Base-by-base conservation (phyloP, 2,329 filamentous ascomycete genomes). In the Akanthomyces lecanii region DNA sequence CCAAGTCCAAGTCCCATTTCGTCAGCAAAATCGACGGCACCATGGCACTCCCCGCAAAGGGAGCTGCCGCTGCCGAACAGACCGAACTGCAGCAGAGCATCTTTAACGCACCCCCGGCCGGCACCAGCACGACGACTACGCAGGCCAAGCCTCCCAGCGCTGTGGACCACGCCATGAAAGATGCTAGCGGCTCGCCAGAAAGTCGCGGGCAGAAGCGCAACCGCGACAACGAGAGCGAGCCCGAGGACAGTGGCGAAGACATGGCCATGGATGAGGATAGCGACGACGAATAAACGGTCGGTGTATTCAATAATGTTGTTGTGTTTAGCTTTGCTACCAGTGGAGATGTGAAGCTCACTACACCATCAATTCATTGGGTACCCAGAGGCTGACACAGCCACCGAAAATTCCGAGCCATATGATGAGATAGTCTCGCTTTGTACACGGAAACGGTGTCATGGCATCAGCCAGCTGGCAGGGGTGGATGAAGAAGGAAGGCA, bases 11-110 rank as follows among this genome's bases (percentile, higher is more conserved):
- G 73, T 97, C 93, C 4, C 84, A 97, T 74, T 89, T 90, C 28
- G 86, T 99, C 66, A 87, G 92, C 40, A 97, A 96, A 76, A 86
- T 99, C 60, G 93, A 97, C 68, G 95, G 95, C 66, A 94, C 91
- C 16, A 97, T 92, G 78, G 88, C 88, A 71, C 83, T 90, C 68
- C 87, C 91, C 16, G 78, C 80, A 62, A 78, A 77, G 33, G 76
- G 76, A 47, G 77, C 81, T 23, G 81, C 78, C 33, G 81, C 83
- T 62, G 83, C 86, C 60, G 84, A 86, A 70, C 85, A 89, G 68
- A 92, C 89, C 4, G 88, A 90, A 68, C 80, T 91, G 52, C 89
- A 92, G 73, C 89, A 90, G 72, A 90, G 88, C 72, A 91, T 95
- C 69, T 93, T 94, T 80, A 89, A 88, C 71, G 88, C 86, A 7